Evolutionary conservation across 2,329 filamentous ascomycete species (phyloP), one percentile per base, ranked within the genome.

Genomic region (Botrytis medusae): DNA sequence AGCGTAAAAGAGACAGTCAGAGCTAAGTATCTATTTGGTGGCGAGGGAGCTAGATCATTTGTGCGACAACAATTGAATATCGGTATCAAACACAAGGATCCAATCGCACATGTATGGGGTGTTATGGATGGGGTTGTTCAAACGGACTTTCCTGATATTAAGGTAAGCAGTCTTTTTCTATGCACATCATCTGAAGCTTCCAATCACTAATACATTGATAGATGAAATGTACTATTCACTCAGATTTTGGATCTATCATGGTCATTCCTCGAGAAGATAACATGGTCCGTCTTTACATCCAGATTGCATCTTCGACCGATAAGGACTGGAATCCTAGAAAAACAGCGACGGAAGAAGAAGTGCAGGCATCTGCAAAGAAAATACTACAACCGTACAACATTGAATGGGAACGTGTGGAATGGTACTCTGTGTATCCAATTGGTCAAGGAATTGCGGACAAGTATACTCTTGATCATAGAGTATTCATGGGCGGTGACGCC

Each of bases 161-260:
- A 93, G 84, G 89, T 89, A 89, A 91, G 84, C 86, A 86, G 29
- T 69, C 12, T 40, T 22, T 16, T 34, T 12, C 5, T 65, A 2
- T 40, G 29, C 4, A n/a, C 90, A 78, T 8, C 10, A 9, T 65
- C 18, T 89, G 80, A 88, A 89, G 83, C 85, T 86, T 81, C 72
- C 16, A 29, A 29, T 37, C 20, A 64, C 81, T 51, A 51, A 44
- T 61, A 61, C 14, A 14, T 69, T 73, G 16, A 2, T 74, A 90
- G 85, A 91, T 92, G 86, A 91, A 92, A 84, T 92, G 90, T 78
- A 92, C 91, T 0, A 92, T 94, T 74, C 92, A 94, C 80, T 93
- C 91, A 5, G 86, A 89, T 63, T 85, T 91, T 73, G 92, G 92
- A 2, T 93, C 91, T 29, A 90, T 95, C 79, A 92, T 95, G 89